Base-by-base conservation (phyloP, 2,329 filamentous ascomycete species). In the Aspergillus chevalieri region DNA sequence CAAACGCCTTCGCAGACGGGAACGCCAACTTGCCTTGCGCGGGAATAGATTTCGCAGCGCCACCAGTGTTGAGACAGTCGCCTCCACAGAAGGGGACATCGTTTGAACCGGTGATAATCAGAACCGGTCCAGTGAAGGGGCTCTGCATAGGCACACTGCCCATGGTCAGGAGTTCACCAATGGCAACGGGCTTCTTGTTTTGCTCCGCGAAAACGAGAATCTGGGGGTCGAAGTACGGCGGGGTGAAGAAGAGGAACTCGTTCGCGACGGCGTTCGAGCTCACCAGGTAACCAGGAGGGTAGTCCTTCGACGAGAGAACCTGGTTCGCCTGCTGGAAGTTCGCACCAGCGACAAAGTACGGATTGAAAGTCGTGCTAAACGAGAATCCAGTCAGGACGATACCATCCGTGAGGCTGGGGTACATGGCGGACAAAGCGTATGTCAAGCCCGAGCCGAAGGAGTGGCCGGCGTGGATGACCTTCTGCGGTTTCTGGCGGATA, bases 371-470 rank as follows among this genome's bases (percentile, higher is more conserved):
- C 10, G 49, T 50, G 53, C 59, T 68, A 14, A 64, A 45, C 15
- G 69, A 54, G 47, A 65, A 72, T 6, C 68, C 71, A 1, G 71
- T 73, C 43, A 74, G 57, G 43, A 74, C 61, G 15, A 68, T 60
- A 14, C 62, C 71, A 54, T 73, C 69, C 39, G 62, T 65, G 19
- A 70, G 59, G 3, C 62, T 49, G 10, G 64, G 64, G 52, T 71
- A 65, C 19, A 57, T 56, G 3, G 59, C 61, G 2, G 69, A 55
- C 38, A 70, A 53, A 8, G 55, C 64, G 33, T 61, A 58, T 4
- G 61, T 70, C 43, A 71, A 52, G 15, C 60, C 52, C 36, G 65
- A 69, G 9, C 68, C 68, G 53, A 65, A 70, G 43, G 63, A 67
- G 56, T 71, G 68, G 34, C 68, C 68, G 19, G 69, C 58, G 44